Base-by-base conservation (phyloP, 2,329 filamentous ascomycete genomes). In the Aphanocladium album region DNA sequence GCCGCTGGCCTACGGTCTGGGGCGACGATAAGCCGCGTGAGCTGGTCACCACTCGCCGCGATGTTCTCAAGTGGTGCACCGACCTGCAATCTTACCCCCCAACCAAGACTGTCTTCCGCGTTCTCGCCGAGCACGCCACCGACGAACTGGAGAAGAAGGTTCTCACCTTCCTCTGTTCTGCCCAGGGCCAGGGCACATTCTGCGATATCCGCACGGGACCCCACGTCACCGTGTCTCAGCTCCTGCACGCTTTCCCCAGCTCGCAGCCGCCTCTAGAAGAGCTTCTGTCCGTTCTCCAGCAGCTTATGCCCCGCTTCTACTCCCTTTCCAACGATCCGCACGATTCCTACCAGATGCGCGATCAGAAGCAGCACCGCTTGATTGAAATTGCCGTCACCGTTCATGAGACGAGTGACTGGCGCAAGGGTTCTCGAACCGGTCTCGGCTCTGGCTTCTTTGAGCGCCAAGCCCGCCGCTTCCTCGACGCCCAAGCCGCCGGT, bases 1-100 rank as follows among this genome's bases (percentile, higher is more conserved):
- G 93, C 37, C 84, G 95, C 54, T 99, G 93, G 93, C 95, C 95
- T 4, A 99, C 95, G 0, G 96, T 99, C 54, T 99, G 95, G 95
- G 95, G 93, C 46, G 91, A 96, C 2, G 93, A 98, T 21, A 77
- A 90, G 73, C 76, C 93, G 7, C 86, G 95, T 60, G 88, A 95
- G 71, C 80, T 99, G n/a, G 80, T 93, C 60, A 96, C 93, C 3
- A 98, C 93, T 0, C 87, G 93, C 52, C 84, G 93, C 54, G 93
- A 96, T 72, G 80, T 99, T n/a, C 80, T 99, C 60, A 96, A 89
- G 11, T 99, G 95, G 95, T 97, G 93, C 72, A 88, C 89, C 27
- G 95, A 99, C 72, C 86, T 98, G 64, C 92, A 97, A 73, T 96
- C 91, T 16, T 92, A 93, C 67, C 88, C 93, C 1, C 93, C 95